Evolutionary conservation across 305 asterid species (phyloP).

Genomic region (Caryopteris hybrid): DNA sequence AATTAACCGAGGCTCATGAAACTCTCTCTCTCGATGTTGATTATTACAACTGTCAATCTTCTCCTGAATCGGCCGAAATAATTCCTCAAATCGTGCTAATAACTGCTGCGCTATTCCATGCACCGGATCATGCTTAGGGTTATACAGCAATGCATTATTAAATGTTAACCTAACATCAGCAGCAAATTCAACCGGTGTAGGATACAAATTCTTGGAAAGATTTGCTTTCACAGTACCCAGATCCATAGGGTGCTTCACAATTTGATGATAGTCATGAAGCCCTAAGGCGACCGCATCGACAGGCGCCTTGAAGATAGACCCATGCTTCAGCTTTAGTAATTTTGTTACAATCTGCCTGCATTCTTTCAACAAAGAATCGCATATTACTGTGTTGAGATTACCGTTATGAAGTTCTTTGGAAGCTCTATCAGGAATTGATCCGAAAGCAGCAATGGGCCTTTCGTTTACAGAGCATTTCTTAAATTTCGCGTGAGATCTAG

Average conservation of each 20-base stretch:
- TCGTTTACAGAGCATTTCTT: constrained; percentile 44
- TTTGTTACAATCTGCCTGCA: constrained; percentile 54
- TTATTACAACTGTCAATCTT: constrained; percentile 25
- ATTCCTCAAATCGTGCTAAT: constrained; percentile 55
- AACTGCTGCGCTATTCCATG: constrained; percentile 56
- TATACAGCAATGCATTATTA: constrained; percentile 74
- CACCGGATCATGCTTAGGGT: constrained; percentile 72
- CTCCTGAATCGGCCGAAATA: constrained; percentile 57
- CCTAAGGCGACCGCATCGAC: constrained; percentile 63
- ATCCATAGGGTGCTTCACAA: constrained; percentile 90
- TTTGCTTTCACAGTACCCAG: constrained; percentile 77
- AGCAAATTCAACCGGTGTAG: constrained; percentile 58
- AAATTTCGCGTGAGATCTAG: constrained; percentile 42
- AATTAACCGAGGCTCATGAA: constrained; percentile 1
- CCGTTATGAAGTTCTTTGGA: constrained; percentile 30
- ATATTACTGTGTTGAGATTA: constrained; percentile 16
- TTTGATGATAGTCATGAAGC: constrained; percentile 77
- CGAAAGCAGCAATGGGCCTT: constrained; percentile 32
- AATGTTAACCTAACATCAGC: constrained; percentile 72
- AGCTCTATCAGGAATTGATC: constrained; percentile 32
- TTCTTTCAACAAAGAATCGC: constrained; percentile 51
- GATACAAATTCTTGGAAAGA: constrained; percentile 40
- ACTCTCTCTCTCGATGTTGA: constrained; percentile 29
- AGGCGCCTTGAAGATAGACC: constrained; percentile 56
- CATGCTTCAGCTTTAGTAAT: constrained; percentile 47